Percentiles rank a stretch among this genome's conserved stretches.
Conservation (phyloP, 441 rosid genomes). For the Populus hybrid region DNA sequence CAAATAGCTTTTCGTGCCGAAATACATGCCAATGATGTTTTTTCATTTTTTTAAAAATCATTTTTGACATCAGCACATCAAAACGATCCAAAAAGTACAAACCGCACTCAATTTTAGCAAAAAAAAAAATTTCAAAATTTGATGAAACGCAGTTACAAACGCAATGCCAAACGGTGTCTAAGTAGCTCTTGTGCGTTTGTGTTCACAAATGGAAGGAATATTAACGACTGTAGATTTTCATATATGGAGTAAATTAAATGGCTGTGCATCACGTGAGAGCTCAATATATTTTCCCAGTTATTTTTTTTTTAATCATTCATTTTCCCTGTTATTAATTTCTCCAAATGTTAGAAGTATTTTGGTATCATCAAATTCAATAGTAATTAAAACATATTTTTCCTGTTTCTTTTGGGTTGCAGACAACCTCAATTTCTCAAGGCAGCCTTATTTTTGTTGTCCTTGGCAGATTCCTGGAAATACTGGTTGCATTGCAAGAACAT, state of each 20-base stretch:
- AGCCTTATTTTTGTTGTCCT: constrained; percentile 34
- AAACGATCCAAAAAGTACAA: too few relatives aligned
- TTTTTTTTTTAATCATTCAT: too few relatives aligned
- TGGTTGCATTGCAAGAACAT: constrained; percentile 97
- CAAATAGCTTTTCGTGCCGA: too few relatives aligned
- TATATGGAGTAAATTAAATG: not conserved
- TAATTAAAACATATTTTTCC: not conserved
- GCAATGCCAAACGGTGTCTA: too few relatives aligned
- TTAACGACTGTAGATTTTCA: not conserved
- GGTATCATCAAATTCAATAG: not conserved
- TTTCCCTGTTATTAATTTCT: not conserved
- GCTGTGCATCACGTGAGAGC: not conserved
- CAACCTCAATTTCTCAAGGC: constrained; percentile 22
- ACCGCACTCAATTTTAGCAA: too few relatives aligned
- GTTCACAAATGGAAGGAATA: not conserved
- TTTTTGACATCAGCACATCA: too few relatives aligned
- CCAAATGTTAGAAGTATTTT: not conserved
- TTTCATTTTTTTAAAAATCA: too few relatives aligned
- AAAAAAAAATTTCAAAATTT: too few relatives aligned
- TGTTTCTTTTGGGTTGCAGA: constrained; percentile 27
- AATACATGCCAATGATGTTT: too few relatives aligned
- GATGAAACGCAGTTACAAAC: too few relatives aligned
- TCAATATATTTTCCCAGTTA: not conserved
- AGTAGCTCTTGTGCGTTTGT: not conserved
- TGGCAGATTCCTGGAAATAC: constrained; percentile 94